phyloP scores from a whole-genome alignment of 345 rosid species.

The Turritis glabra region DNA sequence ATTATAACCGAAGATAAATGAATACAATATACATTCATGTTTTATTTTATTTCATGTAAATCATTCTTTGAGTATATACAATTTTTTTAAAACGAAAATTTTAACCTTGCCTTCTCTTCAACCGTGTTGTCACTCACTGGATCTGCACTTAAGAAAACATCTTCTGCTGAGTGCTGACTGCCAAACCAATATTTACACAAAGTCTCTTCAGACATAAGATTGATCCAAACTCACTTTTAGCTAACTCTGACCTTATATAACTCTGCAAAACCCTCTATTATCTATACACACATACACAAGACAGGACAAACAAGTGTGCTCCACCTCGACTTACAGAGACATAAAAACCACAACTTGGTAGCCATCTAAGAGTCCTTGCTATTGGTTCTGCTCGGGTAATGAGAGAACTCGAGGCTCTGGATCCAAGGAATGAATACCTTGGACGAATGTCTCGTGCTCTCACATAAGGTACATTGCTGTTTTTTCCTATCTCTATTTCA shows the following conservation, averaged over 20 bases:
- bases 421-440: neutral
- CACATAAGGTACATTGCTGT: conserved; percentile 4
- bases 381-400: conserved; percentile 7
- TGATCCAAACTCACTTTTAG: conserved; percentile 3
- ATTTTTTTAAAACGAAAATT: neutral
- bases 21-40: neutral
- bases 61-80: neutral
- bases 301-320: conserved; percentile 1
- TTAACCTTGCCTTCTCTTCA: neutral
- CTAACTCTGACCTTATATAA: neutral
- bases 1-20: too few species aligned
- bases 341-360: neutral
- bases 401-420: neutral
- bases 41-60: neutral
- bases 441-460: conserved; percentile 8
- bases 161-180: neutral
- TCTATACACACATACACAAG: conserved; percentile 1
- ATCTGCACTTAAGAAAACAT: neutral
- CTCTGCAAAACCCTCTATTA: conserved; percentile 27
- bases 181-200: neutral
- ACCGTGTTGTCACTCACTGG: neutral
- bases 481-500: conserved; percentile 16
- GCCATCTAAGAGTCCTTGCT: conserved; percentile 4
- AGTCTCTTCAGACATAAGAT: neutral
- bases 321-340: conserved; percentile 6